Conservation (phyloP, 1,284 basidiomycete genomes). For the Kwoniella shivajii region DNA sequence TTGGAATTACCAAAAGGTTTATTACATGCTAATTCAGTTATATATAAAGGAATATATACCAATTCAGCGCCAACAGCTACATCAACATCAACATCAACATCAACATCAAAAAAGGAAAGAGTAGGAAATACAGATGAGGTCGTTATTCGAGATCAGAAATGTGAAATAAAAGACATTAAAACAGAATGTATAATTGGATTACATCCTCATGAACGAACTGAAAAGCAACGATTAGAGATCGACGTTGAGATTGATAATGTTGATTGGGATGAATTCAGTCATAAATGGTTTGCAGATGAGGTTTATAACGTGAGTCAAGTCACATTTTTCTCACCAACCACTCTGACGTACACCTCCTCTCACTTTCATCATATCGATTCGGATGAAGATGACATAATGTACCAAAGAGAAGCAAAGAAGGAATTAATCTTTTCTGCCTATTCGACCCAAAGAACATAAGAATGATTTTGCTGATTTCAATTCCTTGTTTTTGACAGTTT, state of each 20-base stretch:
- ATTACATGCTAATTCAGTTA: constrained; percentile 33
- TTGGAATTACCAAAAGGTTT: constrained; percentile 40
- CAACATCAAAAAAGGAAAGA: too few species aligned
- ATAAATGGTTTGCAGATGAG: constrained; percentile 54
- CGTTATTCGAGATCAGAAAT: constrained; percentile 9
- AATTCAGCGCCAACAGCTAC: neutral
- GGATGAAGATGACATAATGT: neutral
- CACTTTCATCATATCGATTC: neutral
- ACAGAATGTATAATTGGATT: constrained; percentile 70
- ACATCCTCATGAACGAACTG: constrained; percentile 69
- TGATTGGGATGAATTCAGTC: constrained; percentile 47
- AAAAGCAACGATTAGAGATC: constrained; percentile 69
- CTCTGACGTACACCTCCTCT: neutral
- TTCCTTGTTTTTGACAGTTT: constrained; percentile 37
- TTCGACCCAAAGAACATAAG: too few species aligned
- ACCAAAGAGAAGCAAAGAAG: too few species aligned
- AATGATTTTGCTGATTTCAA: neutral
- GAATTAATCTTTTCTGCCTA: too few species aligned
- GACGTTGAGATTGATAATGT: constrained; percentile 58
- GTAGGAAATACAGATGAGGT: too few species aligned
- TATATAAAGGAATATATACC: constrained; percentile 17
- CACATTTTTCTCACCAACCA: neutral
- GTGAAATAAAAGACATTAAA: constrained; percentile 58
- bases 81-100: too few species aligned
- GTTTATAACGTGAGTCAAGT: constrained; percentile 55